Evolutionary conservation across 352 stramenopile genomes (phyloP), one percentile per base, ranked within the genome.

Genomic region (Globisporangium barbulae): DNA sequence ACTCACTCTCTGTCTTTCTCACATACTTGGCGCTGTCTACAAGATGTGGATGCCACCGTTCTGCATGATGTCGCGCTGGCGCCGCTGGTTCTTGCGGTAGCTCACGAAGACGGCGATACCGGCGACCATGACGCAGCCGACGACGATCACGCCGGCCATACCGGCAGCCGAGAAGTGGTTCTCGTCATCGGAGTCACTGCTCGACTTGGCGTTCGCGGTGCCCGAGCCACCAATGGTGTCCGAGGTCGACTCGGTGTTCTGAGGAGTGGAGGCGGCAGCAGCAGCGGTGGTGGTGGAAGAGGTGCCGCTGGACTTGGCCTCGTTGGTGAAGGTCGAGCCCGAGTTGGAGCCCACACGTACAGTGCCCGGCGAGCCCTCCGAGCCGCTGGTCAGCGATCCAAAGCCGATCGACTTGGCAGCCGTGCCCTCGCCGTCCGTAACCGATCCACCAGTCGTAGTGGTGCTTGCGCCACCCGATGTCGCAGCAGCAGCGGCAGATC

Each of bases 81-180:
- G 77, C 59, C 73, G 67, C 75, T 92, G 80, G 71, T 92, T 92
- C 72, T 78, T 92, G 63, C 78, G 79, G 73, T 92, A 92, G 72
- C 83, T 90, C 64, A 61, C 52, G 31, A 70, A 70, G 31, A 70
- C 59, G 42, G 73, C 80, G 25, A 84, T 53, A 33, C 72, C 77
- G 6, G 78, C 81, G 52, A 90, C 55, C 53, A 65, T 70, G 25
- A 85, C 79, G 37, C 83, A 75, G 39, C 65, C 75, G n/a, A 90
- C 52, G 45, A 92, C 76, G 45, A 88, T 71, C 22, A 78, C 73
- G 39, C 83, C 83, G 13, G 78, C 81, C 55, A 87, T 50, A n/a
- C 83, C 83, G 8, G 73, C 73, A 59, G 76, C 70, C 56, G 83
- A 90, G 45, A 92, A 70, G 2, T 65, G 64, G n/a, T 41, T 52